Conservation (phyloP, 495 filamentous ascomycete genomes). For the Aspergillus egyptiacus region DNA sequence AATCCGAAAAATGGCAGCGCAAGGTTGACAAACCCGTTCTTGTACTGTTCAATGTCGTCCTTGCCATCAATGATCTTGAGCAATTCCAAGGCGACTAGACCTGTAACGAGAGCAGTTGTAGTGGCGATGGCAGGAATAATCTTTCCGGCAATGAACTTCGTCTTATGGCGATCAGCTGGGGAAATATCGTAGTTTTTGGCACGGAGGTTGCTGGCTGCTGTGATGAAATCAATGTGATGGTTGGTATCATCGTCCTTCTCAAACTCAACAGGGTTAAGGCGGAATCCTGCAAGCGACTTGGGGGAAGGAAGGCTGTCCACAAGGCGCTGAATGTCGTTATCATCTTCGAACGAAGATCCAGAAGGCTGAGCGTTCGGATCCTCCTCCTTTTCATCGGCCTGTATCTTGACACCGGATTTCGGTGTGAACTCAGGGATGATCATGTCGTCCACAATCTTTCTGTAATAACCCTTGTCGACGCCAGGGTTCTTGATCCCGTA, state of each 20-base stretch:
- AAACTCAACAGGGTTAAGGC: constrained; percentile 88
- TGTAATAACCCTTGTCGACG: constrained; percentile 60
- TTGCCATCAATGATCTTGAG: constrained; percentile 98
- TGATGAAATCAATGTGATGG: constrained; percentile 98
- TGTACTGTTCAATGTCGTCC: constrained; percentile 90
- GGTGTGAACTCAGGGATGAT: constrained; percentile 95
- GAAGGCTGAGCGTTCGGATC: constrained; percentile 72
- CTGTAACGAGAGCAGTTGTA: constrained; percentile 92
- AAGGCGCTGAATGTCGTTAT: constrained; percentile 63
- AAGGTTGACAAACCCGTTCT: constrained; percentile 98
- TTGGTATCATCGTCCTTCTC: constrained; percentile 99
- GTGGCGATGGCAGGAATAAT: constrained; percentile 99
- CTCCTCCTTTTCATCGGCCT: constrained; percentile 90
- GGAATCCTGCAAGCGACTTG: constrained; percentile 76
- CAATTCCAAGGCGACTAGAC: constrained; percentile 84
- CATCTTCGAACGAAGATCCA: constrained; percentile 58
- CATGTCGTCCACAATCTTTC: constrained; percentile 79
- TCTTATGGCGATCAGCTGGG: constrained; percentile 88
- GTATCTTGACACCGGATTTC: constrained; percentile 89
- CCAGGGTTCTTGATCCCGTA: constrained; percentile 81
- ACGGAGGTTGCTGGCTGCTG: constrained; percentile 90
- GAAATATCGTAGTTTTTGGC: constrained; percentile 97
- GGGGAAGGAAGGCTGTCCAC: constrained; percentile 63
- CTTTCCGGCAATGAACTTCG: constrained; percentile 99
- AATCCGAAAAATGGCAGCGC: constrained; percentile 97